Evolutionary conservation across 495 filamentous ascomycete genomes (phyloP), one percentile per base, ranked within the genome.

Genomic region (Penicillium riverlandense): DNA sequence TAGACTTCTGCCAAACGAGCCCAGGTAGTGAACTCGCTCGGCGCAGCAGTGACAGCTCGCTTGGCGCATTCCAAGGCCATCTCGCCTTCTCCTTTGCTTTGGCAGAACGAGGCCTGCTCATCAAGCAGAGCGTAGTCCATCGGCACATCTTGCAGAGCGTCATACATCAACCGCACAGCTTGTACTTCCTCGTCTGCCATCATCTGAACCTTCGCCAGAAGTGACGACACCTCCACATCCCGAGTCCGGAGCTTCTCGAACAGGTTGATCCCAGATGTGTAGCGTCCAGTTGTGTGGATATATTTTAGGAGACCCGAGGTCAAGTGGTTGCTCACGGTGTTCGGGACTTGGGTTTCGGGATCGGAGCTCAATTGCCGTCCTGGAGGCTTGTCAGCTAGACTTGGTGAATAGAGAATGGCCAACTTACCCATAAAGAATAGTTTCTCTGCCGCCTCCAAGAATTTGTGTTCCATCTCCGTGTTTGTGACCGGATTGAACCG

Each of bases 21-120:
- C 92, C 92, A 98, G 2, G 92, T 97, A 11, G 86, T 88, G 58
- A 97, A 97, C 57, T 98, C 92, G 57, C 89, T 96, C 0, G 92
- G 92, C 1, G 92, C 92, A 7, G 89, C 88, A 43, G 95, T 88
- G 9, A 95, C 94, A 39, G 88, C 88, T 29, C 91, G 82, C 61
- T 96, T 90, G 7, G 92, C 94, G 54, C 90, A 95, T 45, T 91
- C 88, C 16, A 96, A 72, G 2, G 92, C 91, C 74, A 96, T 84
- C 42, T 88, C 81, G 38, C 67, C 84, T 58, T 78, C 84, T 50
- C 88, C 87, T 65, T 98, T 98, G 52, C 78, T 82, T 54, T 88
- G 79, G 49, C 90, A 85, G 58, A 97, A 98, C n/a, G 85, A 76
- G 7, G 94, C 89, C 63, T 98, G 92, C 41, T 88, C 85, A 56